Evolutionary conservation across 2,329 filamentous ascomycete species (phyloP), one percentile per base, ranked within the genome.

Genomic region (Piedraia hortae): DNA sequence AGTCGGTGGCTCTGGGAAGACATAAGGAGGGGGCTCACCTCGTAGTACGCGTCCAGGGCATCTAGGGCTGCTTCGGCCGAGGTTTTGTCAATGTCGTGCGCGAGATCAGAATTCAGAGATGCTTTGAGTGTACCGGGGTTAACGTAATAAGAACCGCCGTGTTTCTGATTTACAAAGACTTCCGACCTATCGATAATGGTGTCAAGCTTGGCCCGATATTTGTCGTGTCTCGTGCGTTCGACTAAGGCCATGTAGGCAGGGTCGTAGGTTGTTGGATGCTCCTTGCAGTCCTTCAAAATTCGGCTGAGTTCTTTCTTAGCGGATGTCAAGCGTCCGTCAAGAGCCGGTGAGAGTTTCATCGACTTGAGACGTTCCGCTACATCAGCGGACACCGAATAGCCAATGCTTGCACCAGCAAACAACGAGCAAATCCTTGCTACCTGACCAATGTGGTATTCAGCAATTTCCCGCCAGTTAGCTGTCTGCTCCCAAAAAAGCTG

Each of bases 401-500:
- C 14, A 6, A 50, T 32, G 7, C 45, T 37, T 2, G 34, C 30
- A 2, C 35, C 16, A 2, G 55, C 29, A 21, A 54, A 50, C 3
- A 30, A 25, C 14, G 35, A 32, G 18, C 44, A 43, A 1, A 35
- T 31, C 1, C 30, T 20, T 16, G 43, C 37, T 15, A 56, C 37
- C 0, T 27, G 37, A 3, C 39, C 29, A 17, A 53, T 39, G 23
- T 53, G 48, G 0, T 28, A 19, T 2, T 19, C 24, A 3, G 40
- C 45, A 3, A 56, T 47, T 0, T 25, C 14, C 18, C 48, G 37
- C 66, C 62, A 72, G 0, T 52, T 54, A 4, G 31, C 24, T 1
- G 53, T 62, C 26, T 71, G 62, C 20, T 65, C 52, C 10, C 43
- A 43, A 34, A 72, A 72, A 0, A 73, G 36, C 11, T 67, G 55